Percentiles rank a stretch among this genome's conserved stretches.
These are phyloP conservation scores for Kuraishia molischiana DNA, from an alignment of 805 yeast species.

Conservation along the genomic window DNA sequence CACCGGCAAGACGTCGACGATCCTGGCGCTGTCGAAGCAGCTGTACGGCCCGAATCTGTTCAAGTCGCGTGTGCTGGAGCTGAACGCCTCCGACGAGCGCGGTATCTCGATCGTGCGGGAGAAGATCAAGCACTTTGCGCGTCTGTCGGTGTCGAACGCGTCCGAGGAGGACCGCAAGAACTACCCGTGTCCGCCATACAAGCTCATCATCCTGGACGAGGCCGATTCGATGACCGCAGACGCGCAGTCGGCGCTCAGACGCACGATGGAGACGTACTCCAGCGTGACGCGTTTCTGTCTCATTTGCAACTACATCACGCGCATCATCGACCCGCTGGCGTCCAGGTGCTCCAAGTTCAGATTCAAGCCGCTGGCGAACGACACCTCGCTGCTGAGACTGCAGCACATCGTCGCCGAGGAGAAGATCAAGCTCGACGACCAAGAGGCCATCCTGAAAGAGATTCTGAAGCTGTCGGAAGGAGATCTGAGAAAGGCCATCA, in stretches of 20 bases:
- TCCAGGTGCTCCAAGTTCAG: constrained; percentile 94
- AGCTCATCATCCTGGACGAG: constrained; percentile 85
- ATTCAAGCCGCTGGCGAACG: constrained; percentile 67
- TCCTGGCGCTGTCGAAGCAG: constrained; percentile 72
- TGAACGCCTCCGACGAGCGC: constrained; percentile 87
- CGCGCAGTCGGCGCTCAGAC: constrained; percentile 90
- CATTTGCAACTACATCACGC: constrained; percentile 91
- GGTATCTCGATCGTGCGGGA: constrained; percentile 84
- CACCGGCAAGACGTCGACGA: constrained; percentile 86
- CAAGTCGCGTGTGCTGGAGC: constrained; percentile 65
- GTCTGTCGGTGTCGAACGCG: constrained; percentile 78
- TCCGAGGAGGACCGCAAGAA: constrained; percentile 52
- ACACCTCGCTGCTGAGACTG: constrained; percentile 62
- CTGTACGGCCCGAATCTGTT: constrained; percentile 65
- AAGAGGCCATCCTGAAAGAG: constrained; percentile 45
- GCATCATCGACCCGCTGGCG: constrained; percentile 94
- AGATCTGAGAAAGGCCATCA: constrained; percentile 89
- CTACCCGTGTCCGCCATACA: constrained; percentile 96
- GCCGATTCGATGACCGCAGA: constrained; percentile 97
- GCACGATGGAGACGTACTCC: constrained; percentile 91
- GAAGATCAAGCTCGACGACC: constrained; percentile 22
- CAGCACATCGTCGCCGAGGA: constrained; percentile 48
- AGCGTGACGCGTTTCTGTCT: constrained; percentile 87
- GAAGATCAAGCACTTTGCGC: constrained; percentile 78
- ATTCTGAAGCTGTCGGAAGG: constrained; percentile 74